A percentile compares a stretch with the other conserved stretches of the same genome.
Evolutionary conservation across 768 basidiomycete genomes (phyloP).

Genomic region (Gymnopilus dilepis): DNA sequence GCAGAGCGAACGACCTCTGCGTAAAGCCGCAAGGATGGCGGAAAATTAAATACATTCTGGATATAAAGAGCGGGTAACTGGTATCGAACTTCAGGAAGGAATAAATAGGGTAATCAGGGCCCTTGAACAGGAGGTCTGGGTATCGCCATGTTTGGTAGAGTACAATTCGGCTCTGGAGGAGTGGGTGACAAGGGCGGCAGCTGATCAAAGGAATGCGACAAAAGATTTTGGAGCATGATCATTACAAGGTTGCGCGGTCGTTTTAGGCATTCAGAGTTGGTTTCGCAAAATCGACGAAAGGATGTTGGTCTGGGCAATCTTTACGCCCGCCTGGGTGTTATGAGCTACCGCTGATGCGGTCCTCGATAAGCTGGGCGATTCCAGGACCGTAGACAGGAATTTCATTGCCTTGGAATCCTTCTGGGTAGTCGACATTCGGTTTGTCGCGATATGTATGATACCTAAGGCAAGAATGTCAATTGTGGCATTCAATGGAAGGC

Average conservation of each 20-base stretch:
- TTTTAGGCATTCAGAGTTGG: neutral
- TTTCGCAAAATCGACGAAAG: too few relatives aligned
- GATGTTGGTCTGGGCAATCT: too few relatives aligned
- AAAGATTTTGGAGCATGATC: too few relatives aligned
- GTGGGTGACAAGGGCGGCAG: neutral
- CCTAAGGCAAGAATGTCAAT: conserved; percentile 18
- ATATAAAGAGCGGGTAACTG: neutral
- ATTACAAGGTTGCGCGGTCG: neutral
- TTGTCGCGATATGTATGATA: conserved; percentile 48
- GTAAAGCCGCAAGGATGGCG: too few relatives aligned
- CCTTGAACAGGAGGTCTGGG: neutral
- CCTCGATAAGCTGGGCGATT: conserved; percentile 74
- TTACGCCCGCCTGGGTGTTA: too few relatives aligned
- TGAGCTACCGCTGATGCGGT: conserved; percentile 53
- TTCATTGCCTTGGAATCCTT: conserved; percentile 80
- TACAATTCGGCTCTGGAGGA: neutral
- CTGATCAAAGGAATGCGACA: neutral
- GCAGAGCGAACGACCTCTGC: neutral
- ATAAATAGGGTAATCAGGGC: neutral
- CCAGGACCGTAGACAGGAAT: conserved; percentile 76
- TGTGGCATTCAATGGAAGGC: neutral
- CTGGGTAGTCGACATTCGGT: conserved; percentile 68
- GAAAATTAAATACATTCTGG: neutral
- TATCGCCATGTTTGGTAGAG: neutral
- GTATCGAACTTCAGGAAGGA: neutral